Evolutionary conservation across 2,329 filamentous ascomycete genomes (phyloP), one percentile per base, ranked within the genome.

Genomic region (Clonostachys rhizophaga): DNA sequence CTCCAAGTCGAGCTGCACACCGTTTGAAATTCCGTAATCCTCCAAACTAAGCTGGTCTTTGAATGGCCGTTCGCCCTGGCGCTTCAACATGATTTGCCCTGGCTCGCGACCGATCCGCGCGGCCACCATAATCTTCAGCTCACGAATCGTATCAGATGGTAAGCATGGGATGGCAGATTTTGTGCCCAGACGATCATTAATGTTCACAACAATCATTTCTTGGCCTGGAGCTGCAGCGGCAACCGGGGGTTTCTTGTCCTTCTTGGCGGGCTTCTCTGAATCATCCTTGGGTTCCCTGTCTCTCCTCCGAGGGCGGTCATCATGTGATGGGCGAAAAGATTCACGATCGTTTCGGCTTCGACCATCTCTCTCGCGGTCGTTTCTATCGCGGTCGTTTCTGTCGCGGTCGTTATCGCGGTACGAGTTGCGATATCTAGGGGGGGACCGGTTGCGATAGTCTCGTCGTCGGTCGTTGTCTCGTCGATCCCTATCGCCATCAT

Each of bases 181-280:
- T n/a, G 92, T 96, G 12, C 92, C 92, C 35, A 97, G 73, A n/a
- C 92, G 81, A 67, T 97, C 92, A 64, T 97, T 97, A 61, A 97
- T 84, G 59, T 92, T 83, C 16, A 97, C 91, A 45, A 95, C 81
- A 55, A 97, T 96, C 87, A 96, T 95, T 48, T 90, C 86, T 61
- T 95, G 87, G 6, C 74, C 65, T 5, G 69, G 37, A 3, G 49
- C 43, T 62, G 66, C 51, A 33, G 54, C 56, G 16, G 50, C 55
- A 5, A 45, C 56, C 33, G 52, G 49, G 10, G 20, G 20, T 39
- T 54, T 64, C 47, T 45, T 61, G 52, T 54, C 69, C 47, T 69
- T 68, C 13, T 44, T 40, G n/a, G 39, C 40, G 14, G 18, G 40
- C 33, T 48, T 48, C 3, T 36, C 30, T 8, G n/a, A 30, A 10